A percentile compares a stretch with the other conserved stretches of the same genome.
Conservation (phyloP, 768 basidiomycete genomes). For the Cubamyces sp. region DNA sequence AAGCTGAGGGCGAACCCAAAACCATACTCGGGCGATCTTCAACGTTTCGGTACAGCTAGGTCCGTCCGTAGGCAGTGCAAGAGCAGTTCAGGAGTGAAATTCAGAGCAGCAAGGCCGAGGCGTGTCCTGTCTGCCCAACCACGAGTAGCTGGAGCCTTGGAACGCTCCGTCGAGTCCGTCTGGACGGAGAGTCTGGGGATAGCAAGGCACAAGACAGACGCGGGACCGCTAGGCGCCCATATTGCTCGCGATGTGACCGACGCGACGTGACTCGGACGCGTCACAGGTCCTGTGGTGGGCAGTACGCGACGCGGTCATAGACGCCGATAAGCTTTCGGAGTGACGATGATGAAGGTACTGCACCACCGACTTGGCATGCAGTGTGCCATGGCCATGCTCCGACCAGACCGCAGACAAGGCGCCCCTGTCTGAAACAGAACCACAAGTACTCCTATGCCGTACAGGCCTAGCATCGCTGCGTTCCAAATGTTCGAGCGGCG, state of each 20-base stretch:
- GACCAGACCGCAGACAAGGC: too few species aligned
- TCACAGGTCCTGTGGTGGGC: conserved; percentile 5
- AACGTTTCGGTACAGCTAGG: neutral
- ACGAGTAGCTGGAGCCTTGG: too few species aligned
- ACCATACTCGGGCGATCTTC: conserved; percentile 6
- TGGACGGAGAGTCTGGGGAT: neutral
- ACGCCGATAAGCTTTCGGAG: too few species aligned
- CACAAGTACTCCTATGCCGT: too few species aligned
- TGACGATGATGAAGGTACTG: neutral
- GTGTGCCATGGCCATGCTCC: too few species aligned
- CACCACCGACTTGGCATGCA: neutral
- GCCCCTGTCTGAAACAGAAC: too few species aligned
- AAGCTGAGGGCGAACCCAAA: conserved; percentile 20
- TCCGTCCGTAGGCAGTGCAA: too few species aligned
- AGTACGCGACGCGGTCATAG: neutral
- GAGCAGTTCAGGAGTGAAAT: too few species aligned
- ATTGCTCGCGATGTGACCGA: conserved; percentile 2
- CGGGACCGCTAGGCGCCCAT: conserved; percentile 2
- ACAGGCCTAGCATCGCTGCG: neutral
- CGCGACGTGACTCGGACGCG: neutral
- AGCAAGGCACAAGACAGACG: conserved; percentile 18
- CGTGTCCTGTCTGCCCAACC: too few species aligned
- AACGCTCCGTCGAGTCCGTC: neutral
- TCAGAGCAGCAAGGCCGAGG: too few species aligned
- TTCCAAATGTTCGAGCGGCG: neutral